Conservation (phyloP, 129 eudicot genomes). For the Pittosporum tobira region DNA sequence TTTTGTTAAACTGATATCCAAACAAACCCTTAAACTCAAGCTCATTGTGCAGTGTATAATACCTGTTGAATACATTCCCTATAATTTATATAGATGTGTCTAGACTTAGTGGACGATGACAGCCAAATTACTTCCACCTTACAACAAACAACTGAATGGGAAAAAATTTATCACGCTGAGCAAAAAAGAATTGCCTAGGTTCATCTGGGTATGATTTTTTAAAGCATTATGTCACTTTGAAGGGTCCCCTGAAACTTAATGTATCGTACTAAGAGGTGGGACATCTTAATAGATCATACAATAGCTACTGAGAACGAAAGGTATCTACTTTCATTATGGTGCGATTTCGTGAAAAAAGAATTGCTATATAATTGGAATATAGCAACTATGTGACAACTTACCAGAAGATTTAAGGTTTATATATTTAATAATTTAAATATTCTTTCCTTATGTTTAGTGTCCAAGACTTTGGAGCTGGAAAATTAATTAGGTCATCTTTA, state of each 20-base stretch:
- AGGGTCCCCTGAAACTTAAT: conserved; percentile 7
- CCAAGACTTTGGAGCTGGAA: too few species aligned
- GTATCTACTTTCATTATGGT: conserved; percentile 16
- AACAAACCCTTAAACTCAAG: too few species aligned
- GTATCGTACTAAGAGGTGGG: neutral
- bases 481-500: too few species aligned
- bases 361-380: too few species aligned
- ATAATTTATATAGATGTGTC: neutral
- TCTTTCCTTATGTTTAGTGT: too few species aligned
- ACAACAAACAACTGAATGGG: neutral
- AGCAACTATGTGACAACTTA: too few species aligned
- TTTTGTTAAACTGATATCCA: neutral
- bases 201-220: conserved; percentile 1
- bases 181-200: conserved; percentile 5
- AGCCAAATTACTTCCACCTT: too few species aligned
- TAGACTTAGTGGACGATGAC: neutral
- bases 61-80: too few species aligned
- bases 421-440: too few species aligned
- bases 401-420: too few species aligned
- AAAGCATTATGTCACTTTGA: conserved; percentile 5
- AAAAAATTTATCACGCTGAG: neutral
- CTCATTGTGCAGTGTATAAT: neutral
- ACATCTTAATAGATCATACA: neutral
- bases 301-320: conserved; percentile 6
- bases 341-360: too few species aligned